phyloP scores from a whole-genome alignment of 257 asterid genomes.

The Nicotiana attenuata region DNA sequence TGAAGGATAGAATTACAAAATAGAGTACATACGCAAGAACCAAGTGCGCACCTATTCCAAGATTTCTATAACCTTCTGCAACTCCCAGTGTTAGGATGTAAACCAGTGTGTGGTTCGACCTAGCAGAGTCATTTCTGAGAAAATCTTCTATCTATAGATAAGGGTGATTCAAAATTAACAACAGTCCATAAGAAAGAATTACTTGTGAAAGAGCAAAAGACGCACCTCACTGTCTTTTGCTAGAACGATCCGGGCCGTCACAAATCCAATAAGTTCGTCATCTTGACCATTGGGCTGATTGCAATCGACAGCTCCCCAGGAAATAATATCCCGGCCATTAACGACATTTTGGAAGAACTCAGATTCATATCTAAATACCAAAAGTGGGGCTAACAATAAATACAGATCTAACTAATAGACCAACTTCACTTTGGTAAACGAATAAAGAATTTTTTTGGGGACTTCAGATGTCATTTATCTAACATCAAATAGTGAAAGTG shows the following conservation, averaged over 20 bases:
- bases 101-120: constrained; percentile 63
- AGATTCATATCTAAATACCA: constrained; percentile 64
- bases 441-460: too few relatives aligned
- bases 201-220: constrained; percentile 9
- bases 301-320: constrained; percentile 98
- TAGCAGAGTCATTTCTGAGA: constrained; percentile 59
- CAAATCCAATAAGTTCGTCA: constrained; percentile 91
- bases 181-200: constrained; percentile 1
- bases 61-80: constrained; percentile 72
- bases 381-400: constrained; percentile 16
- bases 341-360: constrained; percentile 93
- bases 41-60: constrained; percentile 68
- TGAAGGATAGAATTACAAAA: constrained; percentile 9
- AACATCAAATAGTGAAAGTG: neutral
- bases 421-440: too few relatives aligned
- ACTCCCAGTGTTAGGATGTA: constrained; percentile 95
- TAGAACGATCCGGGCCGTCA: constrained; percentile 66
- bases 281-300: constrained; percentile 55
- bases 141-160: constrained; percentile 64
- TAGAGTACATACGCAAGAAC: constrained; percentile 5
- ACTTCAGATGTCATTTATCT: neutral
- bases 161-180: constrained; percentile 3
- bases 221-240: constrained; percentile 95
- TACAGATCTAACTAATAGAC: too few relatives aligned
- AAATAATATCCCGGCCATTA: constrained; percentile 71